Conservation (phyloP, 139 green algal species). For the Microglena sp. region DNA sequence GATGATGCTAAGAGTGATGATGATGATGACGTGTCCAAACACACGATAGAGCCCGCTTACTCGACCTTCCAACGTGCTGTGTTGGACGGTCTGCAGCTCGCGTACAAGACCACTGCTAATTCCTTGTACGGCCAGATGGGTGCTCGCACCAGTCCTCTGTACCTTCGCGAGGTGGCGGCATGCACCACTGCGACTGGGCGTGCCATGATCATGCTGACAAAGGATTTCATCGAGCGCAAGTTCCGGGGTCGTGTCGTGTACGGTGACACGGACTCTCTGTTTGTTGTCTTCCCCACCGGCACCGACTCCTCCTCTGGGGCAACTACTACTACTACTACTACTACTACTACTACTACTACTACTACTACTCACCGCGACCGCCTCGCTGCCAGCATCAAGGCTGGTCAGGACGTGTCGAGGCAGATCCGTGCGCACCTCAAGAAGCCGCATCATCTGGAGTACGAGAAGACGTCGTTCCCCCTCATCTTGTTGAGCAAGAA, state of each 20-base stretch:
- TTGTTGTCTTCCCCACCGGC: slow-evolving; percentile 3
- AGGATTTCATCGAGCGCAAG: slow-evolving; percentile 9
- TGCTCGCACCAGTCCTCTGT: slow-evolving; percentile 11
- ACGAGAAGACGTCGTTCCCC: slow-evolving; percentile 20
- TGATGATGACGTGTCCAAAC: too few species aligned
- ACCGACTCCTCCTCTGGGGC: background rate
- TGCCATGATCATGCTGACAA: slow-evolving; percentile 17
- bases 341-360: too few species aligned
- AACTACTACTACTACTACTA: too few species aligned
- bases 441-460: slow-evolving; percentile 22
- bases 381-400: background rate
- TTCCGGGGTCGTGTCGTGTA: slow-evolving; percentile 10
- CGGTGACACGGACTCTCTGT: slow-evolving; percentile 19
- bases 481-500: slow-evolving; percentile 21
- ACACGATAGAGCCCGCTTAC: too few species aligned
- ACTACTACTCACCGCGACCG: background rate
- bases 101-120: slow-evolving; percentile 25
- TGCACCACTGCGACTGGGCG: slow-evolving; percentile 18
- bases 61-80: slow-evolving; percentile 11
- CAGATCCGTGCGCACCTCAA: slow-evolving; percentile 1
- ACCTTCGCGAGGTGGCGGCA: slow-evolving; percentile 16
- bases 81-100: slow-evolving; percentile 21
- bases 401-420: background rate
- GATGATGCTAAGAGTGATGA: too few species aligned
- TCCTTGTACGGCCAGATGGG: slow-evolving; percentile 18